Base-by-base conservation (phyloP, 306 rosid genomes). In the Senna siamea region DNA sequence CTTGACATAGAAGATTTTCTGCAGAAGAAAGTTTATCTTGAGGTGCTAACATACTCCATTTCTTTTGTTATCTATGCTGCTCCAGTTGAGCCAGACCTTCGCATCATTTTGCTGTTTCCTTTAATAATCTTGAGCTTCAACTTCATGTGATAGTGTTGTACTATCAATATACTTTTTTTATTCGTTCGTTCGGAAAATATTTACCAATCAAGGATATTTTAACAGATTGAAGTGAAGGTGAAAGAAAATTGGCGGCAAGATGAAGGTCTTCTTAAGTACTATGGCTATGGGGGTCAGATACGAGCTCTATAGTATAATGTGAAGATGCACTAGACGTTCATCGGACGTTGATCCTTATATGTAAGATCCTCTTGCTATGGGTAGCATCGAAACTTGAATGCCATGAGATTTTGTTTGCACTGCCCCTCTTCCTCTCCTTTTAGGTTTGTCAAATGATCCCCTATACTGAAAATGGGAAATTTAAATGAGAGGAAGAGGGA, bases 211-310 rank as follows among this genome's bases (percentile, higher is more conserved):
- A 65, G 66, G 66, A 34, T 85, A 44, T 78, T 76, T 84, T 38
- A 73, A 80, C 93, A 94, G 99, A 87, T 92, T 69, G 93, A 88
- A 79, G 97, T 94, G 78, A 94, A 94, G 79, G 87, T 94, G 77
- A 94, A 46, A 82, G 99, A 92, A 80, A 89, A 89, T 72, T 92
- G 99, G 97, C 85, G 96, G 75, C 96, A 92, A 87, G 96, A 94
- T 19, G 99, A 92, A 75, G 88, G 88, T 48, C 89, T 92, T 13
- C 86, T 94, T 65, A 92, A 92, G 72, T 26, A 90, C 70, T 89
- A 85, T 30, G 99, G 99, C 66, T 94, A 89, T 77, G 97, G 96
- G 40, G 96, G 96, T 40, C 85, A 87, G 70, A 94, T 91, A 72
- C 83, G 79, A 66, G 87, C 90, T 55, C 38, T 82, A 62, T n/a